Evolutionary conservation across 2,329 filamentous ascomycete genomes (phyloP), one percentile per base, ranked within the genome.

Genomic region (Trichoderma harzianum): DNA sequence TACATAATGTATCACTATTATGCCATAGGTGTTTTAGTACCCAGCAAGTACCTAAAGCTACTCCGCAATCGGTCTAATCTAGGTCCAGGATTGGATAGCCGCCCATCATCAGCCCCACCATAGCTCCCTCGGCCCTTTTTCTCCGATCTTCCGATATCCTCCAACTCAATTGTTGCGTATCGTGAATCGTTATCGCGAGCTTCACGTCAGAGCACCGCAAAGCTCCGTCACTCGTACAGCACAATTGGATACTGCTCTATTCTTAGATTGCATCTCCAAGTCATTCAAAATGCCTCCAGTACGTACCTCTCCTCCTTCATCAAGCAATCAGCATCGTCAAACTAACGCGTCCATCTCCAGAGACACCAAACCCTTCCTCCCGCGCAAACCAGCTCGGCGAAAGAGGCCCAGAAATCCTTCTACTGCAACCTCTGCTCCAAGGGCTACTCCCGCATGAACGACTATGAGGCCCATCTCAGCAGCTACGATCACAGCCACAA

Each of bases 401-500:
- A 93, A 74, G 92, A 93, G 77, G 93, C 93, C 18, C 86, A 93
- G 63, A 92, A 91, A 78, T 90, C 92, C 39, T 96, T 97, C 83
- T 94, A 93, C 83, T 97, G 91, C 84, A 89, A 91, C 53, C 89
- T 98, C 69, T 98, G 96, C 85, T 90, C 92, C 74, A 98, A 98
- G 83, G 95, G 95, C 77, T 99, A 98, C 83, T 90, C 91, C 2
- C 94, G 96, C 70, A 95, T 97, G 87, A 95, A 97, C 79, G 95
- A 98, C 80, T 98, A 97, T 81, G 95, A 98, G 82, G 92, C 95
- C 8, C 96, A 99, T 81, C 93, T 98, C 71, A 91, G 91, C 74
- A 96, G 93, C 77, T 98, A 98, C 82, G 96, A 98, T 79, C 96
- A 99, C 83, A 93, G 93, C 77, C 96, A 99, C 82, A 95, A 94